A percentile compares a stretch with the other conserved stretches of the same genome.
phyloP scores from a whole-genome alignment of 208 protist species.

The Crithidia thermophila region DNA sequence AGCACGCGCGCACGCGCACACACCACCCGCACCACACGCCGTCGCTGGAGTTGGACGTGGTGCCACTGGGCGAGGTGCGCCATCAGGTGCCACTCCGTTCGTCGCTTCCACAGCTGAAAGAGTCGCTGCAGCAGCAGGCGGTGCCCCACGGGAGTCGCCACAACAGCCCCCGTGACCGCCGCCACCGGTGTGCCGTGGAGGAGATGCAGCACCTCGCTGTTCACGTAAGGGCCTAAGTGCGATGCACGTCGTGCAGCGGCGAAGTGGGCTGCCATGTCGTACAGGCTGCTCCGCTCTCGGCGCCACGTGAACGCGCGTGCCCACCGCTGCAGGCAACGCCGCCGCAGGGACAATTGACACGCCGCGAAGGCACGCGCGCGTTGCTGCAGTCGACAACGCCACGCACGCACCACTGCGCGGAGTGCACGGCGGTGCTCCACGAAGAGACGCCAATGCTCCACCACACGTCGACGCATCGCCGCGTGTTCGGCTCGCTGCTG shows the following conservation, averaged over 20 bases:
- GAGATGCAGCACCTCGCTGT: conserved; percentile 9
- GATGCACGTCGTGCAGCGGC: background rate
- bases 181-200: conserved; percentile 16
- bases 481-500: background rate
- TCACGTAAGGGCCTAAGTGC: too few species aligned
- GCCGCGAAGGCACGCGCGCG: conserved; percentile 19
- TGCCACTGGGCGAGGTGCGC: conserved; percentile 38
- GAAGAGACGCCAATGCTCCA: conserved; percentile 36
- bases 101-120: conserved; percentile 38
- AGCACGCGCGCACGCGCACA: conserved; percentile 14
- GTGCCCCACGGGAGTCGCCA: conserved; percentile 24
- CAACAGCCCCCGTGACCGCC: background rate
- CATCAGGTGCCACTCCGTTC: conserved; percentile 46
- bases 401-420: conserved; percentile 9
- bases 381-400: conserved; percentile 12
- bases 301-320: conserved; percentile 17
- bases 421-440: background rate
- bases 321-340: conserved; percentile 36
- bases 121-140: conserved; percentile 24
- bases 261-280: conserved; percentile 24
- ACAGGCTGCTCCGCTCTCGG: conserved; percentile 22
- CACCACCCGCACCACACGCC: conserved; percentile 7
- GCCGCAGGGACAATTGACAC: conserved; percentile 6
- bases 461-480: conserved; percentile 1
- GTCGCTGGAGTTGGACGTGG: conserved; percentile 19